phyloP scores from a whole-genome alignment of 805 yeast species.

The Ogataea corticis region DNA sequence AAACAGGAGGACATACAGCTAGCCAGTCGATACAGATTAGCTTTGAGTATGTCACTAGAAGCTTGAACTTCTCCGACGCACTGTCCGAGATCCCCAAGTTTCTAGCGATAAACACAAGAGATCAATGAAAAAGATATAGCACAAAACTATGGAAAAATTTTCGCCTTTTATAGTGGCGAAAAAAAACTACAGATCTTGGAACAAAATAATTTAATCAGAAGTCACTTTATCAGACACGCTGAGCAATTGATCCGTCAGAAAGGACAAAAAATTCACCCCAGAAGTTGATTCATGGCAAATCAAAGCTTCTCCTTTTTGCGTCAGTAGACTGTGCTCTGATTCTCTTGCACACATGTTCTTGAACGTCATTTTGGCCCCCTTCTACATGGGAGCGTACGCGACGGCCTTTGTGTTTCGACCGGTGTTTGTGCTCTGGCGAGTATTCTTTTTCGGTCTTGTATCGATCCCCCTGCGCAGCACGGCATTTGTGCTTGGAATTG shows the following conservation, averaged over 20 bases:
- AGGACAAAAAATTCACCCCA: too few relatives aligned
- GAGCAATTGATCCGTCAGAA: too few relatives aligned
- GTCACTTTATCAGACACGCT: not conserved
- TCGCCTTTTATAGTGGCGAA: constrained; percentile 4
- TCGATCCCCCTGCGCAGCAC: constrained; percentile 8
- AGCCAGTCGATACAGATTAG: not conserved
- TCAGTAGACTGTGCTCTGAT: too few relatives aligned
- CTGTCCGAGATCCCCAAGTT: constrained; percentile 3
- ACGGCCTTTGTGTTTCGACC: constrained; percentile 10
- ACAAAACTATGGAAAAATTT: not conserved
- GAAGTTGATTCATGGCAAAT: too few relatives aligned
- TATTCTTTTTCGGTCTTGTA: constrained; percentile 11
- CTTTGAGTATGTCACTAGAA: not conserved
- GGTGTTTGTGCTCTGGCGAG: constrained; percentile 6
- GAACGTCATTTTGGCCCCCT: constrained; percentile 1
- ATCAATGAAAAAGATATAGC: not conserved
- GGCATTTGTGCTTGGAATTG: constrained; percentile 14
- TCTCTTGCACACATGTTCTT: too few relatives aligned
- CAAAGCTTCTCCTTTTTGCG: too few relatives aligned
- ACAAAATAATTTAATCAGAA: not conserved
- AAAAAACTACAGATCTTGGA: not conserved
- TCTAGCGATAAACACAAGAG: not conserved
- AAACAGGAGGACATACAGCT: constrained; percentile 30
- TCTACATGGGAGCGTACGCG: constrained; percentile 1
- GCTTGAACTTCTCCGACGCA: not conserved